Evolutionary conservation across 164 flowering plant species (phyloP), one percentile per base, ranked within the genome.

Genomic region (Liquidambar formosana): DNA sequence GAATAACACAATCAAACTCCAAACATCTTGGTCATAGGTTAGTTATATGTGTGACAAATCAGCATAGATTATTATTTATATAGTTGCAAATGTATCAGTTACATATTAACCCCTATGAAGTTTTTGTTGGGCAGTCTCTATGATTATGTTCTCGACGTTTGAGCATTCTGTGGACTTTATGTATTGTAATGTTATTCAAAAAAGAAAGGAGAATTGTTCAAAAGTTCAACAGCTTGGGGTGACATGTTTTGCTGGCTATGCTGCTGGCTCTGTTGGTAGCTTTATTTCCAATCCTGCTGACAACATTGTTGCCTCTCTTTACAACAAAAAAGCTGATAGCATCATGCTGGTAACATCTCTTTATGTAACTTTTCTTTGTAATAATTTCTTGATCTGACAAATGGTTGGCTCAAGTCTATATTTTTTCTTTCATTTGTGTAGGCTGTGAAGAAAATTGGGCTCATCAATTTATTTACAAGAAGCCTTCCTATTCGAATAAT

Each of bases 111-210:
- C 5, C 57, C 19, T 53, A 8, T 19, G 26, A 19, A 19, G 0
- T 6, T 68, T 59, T 44, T 69, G n/a, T 68, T 41, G 26, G 25
- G 61, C 96, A 90, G 96, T 92, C 72, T 86, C 92, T 5, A 85
- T 90, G 78, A 72, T 87, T 13, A 94, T 94, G 97, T 92, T 94
- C 75, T 83, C 95, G 28, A 92, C 97, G 18, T 92, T 94, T 76
- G 97, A 94, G 89, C 95, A 94, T 74, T 85, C 99, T 3, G 99
- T 90, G 76, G 83, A 87, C 57, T 60, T 84, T 14, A 38, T 88
- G 6, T 88, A 92, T 70, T 71, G 63, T 5, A 73, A 83, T 19
- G 41, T 89, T 16, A 68, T 92, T 60, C 84, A 79, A 71, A 82
- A 77, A 71, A 84, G 81, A 73, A 92, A 85, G 79, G 91, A 88